phyloP scores from a whole-genome alignment of 1,284 basidiomycete species.

The Cerrena zonata region DNA sequence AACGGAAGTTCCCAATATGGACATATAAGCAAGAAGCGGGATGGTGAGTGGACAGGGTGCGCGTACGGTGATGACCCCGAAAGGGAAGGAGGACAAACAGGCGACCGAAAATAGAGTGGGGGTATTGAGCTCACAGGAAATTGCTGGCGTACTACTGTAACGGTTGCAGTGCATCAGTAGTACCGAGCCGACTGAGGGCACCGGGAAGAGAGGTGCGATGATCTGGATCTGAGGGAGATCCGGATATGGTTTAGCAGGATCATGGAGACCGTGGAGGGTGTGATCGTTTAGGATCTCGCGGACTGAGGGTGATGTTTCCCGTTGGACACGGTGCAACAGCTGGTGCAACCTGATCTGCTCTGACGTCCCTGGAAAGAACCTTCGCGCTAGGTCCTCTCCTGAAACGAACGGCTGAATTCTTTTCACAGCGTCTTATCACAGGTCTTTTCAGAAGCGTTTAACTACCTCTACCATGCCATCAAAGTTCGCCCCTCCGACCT shows the following conservation, averaged over 20 bases:
- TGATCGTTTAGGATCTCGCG: conserved; percentile 1
- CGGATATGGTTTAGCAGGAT: not conserved
- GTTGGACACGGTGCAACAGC: not conserved
- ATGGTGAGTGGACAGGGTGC: no score
- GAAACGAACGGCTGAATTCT: conserved; percentile 4
- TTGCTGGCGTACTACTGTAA: no score
- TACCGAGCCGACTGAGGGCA: not conserved
- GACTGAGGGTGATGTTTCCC: conserved; percentile 1
- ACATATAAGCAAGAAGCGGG: no score
- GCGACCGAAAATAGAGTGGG: no score
- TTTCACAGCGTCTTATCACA: conserved; percentile 6
- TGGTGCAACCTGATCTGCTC: conserved; percentile 2
- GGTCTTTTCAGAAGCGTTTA: not conserved
- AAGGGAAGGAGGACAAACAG: no score
- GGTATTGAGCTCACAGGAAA: no score
- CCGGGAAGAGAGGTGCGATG: not conserved
- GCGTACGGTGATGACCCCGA: no score
- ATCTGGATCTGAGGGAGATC: not conserved
- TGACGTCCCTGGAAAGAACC: conserved; percentile 3
- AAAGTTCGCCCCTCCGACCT: not conserved
- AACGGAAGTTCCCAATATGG: no score
- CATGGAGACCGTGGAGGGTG: conserved; percentile 1
- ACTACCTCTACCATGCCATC: not conserved
- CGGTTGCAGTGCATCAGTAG: no score
- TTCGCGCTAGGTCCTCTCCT: not conserved